A percentile compares a stretch with the other conserved stretches of the same genome.
Conservation (phyloP, 768 basidiomycete species). For the Gymnopilus junonius region DNA sequence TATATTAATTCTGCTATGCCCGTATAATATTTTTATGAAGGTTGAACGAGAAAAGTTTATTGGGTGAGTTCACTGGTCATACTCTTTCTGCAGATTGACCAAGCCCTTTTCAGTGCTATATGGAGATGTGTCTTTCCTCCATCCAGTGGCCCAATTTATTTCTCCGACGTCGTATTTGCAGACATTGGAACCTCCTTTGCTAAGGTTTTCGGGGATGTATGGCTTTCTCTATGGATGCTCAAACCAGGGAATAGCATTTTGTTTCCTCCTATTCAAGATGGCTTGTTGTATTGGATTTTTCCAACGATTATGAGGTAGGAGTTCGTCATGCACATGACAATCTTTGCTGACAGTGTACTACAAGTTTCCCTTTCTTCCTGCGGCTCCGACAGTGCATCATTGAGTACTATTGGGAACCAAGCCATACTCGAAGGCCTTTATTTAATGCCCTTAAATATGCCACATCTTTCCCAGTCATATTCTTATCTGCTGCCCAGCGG, state of each 20-base stretch:
- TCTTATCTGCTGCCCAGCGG: slow-evolving; percentile 89
- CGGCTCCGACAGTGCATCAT: slow-evolving; percentile 94
- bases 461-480: slow-evolving; percentile 95
- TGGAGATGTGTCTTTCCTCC: slow-evolving; percentile 77
- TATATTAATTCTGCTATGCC: slow-evolving; percentile 62
- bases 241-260: slow-evolving; percentile 81
- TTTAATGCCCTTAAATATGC: slow-evolving; percentile 97
- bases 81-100: background rate
- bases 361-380: slow-evolving; percentile 82
- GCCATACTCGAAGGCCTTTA: slow-evolving; percentile 72
- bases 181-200: slow-evolving; percentile 97
- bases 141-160: slow-evolving; percentile 66
- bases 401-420: slow-evolving; percentile 71
- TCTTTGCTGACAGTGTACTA: slow-evolving; percentile 5
- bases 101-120: slow-evolving; percentile 54
- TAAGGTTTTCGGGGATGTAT: slow-evolving; percentile 94
- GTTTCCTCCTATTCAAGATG: slow-evolving; percentile 60
- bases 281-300: slow-evolving; percentile 74
- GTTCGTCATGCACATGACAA: background rate
- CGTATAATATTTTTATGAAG: slow-evolving; percentile 69
- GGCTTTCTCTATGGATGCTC: slow-evolving; percentile 89
- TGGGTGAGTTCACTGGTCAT: slow-evolving; percentile 55
- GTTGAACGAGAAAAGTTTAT: slow-evolving; percentile 79
- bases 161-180: slow-evolving; percentile 92
- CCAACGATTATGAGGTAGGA: slow-evolving; percentile 87